Base-by-base conservation (phyloP, 495 filamentous ascomycete genomes). In the Recurvomyces mirabilis region DNA sequence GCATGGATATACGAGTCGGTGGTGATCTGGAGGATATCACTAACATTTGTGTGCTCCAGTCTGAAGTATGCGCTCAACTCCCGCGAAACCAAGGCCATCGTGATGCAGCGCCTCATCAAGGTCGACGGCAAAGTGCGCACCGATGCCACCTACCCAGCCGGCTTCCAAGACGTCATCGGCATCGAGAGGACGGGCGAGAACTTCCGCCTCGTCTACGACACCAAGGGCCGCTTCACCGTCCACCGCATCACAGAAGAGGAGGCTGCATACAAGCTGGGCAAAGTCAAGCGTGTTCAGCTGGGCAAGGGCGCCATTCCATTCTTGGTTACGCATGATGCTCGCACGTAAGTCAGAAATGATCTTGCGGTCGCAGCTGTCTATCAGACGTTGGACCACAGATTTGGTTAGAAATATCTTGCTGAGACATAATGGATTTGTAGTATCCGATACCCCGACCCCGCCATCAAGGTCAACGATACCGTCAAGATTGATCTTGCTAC, bases 311-410 rank as follows among this genome's bases (percentile, higher is more conserved):
- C 89, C 72, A 91, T 98, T 77, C 91, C 91, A 84, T 96, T 93
- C 85, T 94, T 95, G 84, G 91, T 96, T 83, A 96, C 93, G 85
- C 93, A 96, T 80, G 91, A 98, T 86, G 91, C 93, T 72, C 79
- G 91, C 84, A 98, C 93, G 88, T 95, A 72, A 91, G 88, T 83
- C 67, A n/a, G n/a, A n/a, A n/a, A n/a, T n/a, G n/a, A n/a, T n/a
- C n/a, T n/a, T n/a, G n/a, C n/a, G n/a, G n/a, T 78, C 39, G 81
- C 22, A n/a, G 18, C 20, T 77, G 82, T 88, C 87, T 84, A 81
- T 93, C 87, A 93, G 87, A 79, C 87, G 87, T 93, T 93, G 86
- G 87, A 87, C 83, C 85, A 91, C n/a, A 88, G 82, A 74, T 89
- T 88, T 87, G 83, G 84, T 78, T 71, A 79, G 81, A n/a, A 74